A percentile compares a stretch with the other conserved stretches of the same genome.
These are phyloP conservation scores for Neofusicoccum sp. DNA, from an alignment of 2,329 filamentous ascomycete genomes.

Conservation along the genomic window DNA sequence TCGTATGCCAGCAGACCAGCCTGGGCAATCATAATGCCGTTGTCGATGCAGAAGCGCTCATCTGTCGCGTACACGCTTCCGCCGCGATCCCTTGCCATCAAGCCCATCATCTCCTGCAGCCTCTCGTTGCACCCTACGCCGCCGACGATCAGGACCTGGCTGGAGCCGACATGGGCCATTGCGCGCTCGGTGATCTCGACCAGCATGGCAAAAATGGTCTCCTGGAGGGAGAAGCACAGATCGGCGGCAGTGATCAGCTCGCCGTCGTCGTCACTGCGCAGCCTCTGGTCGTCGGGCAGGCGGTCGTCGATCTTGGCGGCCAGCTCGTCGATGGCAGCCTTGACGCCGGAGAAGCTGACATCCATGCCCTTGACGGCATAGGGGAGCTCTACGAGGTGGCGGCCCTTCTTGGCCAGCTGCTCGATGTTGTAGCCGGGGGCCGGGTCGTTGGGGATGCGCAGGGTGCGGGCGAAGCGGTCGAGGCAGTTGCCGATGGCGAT, in stretches of 20 bases:
- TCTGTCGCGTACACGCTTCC: constrained; percentile 93
- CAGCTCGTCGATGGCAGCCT: constrained; percentile 77
- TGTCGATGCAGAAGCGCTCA: constrained; percentile 97
- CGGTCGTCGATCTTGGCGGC: constrained; percentile 62
- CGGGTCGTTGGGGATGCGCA: constrained; percentile 91
- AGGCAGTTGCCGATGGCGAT: constrained; percentile 98
- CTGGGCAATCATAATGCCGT: constrained; percentile 99
- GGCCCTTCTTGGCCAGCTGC: constrained; percentile 76
- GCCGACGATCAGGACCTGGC: constrained; percentile 89
- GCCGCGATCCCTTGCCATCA: constrained; percentile 85
- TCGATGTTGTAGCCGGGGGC: constrained; percentile 98
- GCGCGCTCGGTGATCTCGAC: constrained; percentile 98
- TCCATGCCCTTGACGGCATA: constrained; percentile 99
- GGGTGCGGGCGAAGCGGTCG: constrained; percentile 88
- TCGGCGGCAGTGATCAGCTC: constrained; percentile 73
- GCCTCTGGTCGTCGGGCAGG: constrained; percentile 38
- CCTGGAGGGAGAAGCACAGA: constrained; percentile 90
- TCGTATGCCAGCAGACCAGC: constrained; percentile 83
- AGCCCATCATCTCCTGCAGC: constrained; percentile 96
- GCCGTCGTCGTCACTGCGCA: constrained; percentile 47
- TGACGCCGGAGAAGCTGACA: constrained; percentile 89
- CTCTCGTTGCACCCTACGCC: constrained; percentile 95
- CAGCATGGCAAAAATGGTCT: constrained; percentile 94
- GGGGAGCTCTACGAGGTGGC: constrained; percentile 76
- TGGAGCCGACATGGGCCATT: constrained; percentile 94